Evolutionary conservation across 2,329 filamentous ascomycete genomes (phyloP).

Genomic region (Knufia fluminis): DNA sequence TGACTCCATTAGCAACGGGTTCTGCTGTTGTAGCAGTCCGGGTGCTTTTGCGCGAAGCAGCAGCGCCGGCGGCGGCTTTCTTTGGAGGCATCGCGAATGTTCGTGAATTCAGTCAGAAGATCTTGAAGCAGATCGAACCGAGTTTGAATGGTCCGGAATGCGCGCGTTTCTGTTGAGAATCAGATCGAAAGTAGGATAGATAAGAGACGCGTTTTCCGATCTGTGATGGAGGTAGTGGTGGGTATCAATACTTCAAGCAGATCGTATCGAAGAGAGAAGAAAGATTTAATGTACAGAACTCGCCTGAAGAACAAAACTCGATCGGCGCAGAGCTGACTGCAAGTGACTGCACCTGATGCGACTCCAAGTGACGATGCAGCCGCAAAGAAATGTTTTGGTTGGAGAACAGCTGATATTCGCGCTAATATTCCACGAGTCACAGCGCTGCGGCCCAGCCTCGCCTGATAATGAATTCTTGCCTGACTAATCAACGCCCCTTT

Average conservation of each 20-base stretch:
- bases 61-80: conserved; percentile 14
- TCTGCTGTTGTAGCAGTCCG: conserved; percentile 10
- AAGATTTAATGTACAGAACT: neutral
- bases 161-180: too few species aligned
- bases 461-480: too few species aligned
- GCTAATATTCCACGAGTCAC: neutral
- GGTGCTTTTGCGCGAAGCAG: conserved; percentile 10
- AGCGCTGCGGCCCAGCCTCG: neutral
- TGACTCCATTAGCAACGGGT: conserved; percentile 9
- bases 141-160: too few species aligned
- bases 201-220: neutral
- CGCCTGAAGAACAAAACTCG: neutral
- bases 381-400: neutral
- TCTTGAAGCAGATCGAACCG: conserved; percentile 3
- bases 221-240: too few species aligned
- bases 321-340: neutral
- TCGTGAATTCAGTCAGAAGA: neutral
- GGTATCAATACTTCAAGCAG: too few species aligned
- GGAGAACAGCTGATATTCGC: neutral
- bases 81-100: conserved; percentile 13
- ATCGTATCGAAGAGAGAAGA: neutral
- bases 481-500: conserved; percentile 1
- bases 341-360: neutral
- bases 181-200: neutral
- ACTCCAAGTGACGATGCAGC: neutral